Evolutionary conservation across 2,329 filamentous ascomycete genomes (phyloP).

Genomic region (Alternaria sp.): DNA sequence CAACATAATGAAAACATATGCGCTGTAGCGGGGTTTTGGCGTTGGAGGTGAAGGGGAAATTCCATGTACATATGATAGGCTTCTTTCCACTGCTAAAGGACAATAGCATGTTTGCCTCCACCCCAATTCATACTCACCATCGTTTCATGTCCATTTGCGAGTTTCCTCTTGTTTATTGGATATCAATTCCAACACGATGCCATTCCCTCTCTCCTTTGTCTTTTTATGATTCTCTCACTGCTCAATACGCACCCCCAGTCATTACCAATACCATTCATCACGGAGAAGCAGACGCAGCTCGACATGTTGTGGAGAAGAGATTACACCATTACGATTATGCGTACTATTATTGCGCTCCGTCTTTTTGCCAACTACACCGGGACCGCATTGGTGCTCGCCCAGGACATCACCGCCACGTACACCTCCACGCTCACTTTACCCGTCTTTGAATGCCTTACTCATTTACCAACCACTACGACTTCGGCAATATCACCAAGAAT

Average conservation of each 20-base stretch:
- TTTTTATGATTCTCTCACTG: background rate
- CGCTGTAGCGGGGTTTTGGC: conserved; percentile 23
- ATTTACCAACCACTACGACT: background rate
- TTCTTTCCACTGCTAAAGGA: conserved; percentile 12
- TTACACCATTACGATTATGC: background rate
- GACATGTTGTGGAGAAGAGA: background rate
- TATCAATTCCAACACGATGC: background rate
- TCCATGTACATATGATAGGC: conserved; percentile 26
- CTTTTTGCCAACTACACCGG: background rate
- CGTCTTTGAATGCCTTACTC: background rate
- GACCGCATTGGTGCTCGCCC: background rate
- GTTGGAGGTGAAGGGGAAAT: conserved; percentile 26
- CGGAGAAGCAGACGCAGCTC: background rate
- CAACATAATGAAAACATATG: conserved; percentile 12
- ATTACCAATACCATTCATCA: background rate
- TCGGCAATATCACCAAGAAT: background rate
- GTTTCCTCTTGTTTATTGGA: background rate
- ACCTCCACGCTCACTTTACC: background rate
- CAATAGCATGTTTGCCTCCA: conserved; percentile 17
- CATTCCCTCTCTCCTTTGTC: background rate
- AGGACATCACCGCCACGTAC: background rate
- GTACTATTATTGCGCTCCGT: background rate
- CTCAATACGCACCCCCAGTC: background rate
- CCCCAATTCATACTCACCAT: conserved; percentile 3
- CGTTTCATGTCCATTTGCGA: conserved; percentile 2